These are phyloP conservation scores for Chlorella ohadii DNA, from an alignment of 139 green algal species.

Conservation along the genomic window DNA sequence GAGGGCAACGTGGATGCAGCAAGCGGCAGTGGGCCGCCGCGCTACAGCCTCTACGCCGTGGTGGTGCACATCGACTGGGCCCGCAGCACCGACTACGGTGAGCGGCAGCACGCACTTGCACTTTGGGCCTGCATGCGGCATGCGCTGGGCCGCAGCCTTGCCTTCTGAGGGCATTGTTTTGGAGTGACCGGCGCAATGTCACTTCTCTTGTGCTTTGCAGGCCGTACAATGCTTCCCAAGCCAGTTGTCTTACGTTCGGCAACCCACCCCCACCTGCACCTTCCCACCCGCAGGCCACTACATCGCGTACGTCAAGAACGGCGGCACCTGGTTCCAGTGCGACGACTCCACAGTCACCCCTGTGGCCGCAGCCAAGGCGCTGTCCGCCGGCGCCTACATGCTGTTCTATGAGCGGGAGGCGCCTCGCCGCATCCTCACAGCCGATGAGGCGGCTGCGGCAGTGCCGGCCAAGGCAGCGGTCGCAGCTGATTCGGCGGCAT, in stretches of 20 bases:
- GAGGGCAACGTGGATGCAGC: conserved; percentile 34
- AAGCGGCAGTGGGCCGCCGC: not conserved
- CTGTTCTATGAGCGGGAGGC: conserved; percentile 35
- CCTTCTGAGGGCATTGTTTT: no score
- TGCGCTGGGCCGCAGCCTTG: not conserved
- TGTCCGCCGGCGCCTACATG: conserved; percentile 25
- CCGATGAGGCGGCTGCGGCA: not conserved
- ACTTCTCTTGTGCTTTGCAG: no score
- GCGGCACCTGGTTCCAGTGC: conserved; percentile 12
- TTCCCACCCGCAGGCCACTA: conserved; percentile 29
- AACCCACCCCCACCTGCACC: no score
- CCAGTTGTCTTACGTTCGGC: no score
- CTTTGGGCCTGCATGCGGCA: not conserved
- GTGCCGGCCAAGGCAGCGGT: conserved; percentile 1
- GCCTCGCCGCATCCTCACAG: not conserved
- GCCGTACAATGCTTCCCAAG: no score
- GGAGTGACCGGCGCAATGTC: no score
- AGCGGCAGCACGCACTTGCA: not conserved
- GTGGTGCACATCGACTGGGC: conserved; percentile 64
- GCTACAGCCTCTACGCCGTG: conserved; percentile 76
- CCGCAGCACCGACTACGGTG: conserved; percentile 34
- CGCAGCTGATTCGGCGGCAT: conserved; percentile 2
- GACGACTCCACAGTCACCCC: conserved; percentile 23
- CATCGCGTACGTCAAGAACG: conserved; percentile 8
- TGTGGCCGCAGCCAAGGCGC: conserved; percentile 4